Evolutionary conservation across 116 monocot species (phyloP).

Genomic region (Dioscorea cayenensis): DNA sequence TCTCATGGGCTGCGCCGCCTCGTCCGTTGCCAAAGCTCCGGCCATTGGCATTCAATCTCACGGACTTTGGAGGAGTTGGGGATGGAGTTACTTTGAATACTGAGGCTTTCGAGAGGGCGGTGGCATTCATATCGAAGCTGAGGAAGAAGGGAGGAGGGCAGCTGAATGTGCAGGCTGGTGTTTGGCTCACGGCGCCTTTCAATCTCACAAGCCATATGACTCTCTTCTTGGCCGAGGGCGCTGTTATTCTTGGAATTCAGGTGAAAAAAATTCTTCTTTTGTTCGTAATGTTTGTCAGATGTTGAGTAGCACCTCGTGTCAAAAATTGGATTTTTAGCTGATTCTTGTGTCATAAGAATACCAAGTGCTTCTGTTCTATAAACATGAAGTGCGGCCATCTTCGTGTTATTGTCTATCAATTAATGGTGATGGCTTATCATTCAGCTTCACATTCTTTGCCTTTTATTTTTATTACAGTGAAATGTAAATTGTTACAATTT

Average conservation of each 20-base stretch:
- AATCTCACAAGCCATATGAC: constrained; percentile 95
- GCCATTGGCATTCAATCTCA: constrained; percentile 42
- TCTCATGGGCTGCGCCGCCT: constrained; percentile 5
- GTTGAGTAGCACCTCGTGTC: background rate
- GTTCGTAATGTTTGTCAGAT: background rate
- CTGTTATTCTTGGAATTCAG: constrained; percentile 64
- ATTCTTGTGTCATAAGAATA: background rate
- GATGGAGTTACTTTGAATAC: constrained; percentile 69
- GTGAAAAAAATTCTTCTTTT: constrained; percentile 20
- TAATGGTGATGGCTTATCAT: no score
- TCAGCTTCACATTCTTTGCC: no score
- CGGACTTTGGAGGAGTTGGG: constrained; percentile 82
- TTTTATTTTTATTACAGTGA: no score
- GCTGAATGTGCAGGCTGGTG: constrained; percentile 58
- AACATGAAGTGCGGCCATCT: no score
- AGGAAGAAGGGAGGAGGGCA: constrained; percentile 53
- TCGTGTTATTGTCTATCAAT: no score
- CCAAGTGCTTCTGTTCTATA: background rate
- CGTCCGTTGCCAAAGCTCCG: constrained; percentile 1
- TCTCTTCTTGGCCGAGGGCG: constrained; percentile 75
- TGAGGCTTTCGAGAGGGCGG: constrained; percentile 63
- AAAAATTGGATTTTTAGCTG: background rate
- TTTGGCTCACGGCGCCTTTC: constrained; percentile 86
- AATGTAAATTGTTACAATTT: no score
- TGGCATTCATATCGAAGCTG: constrained; percentile 31